Evolutionary conservation across 2,329 filamentous ascomycete genomes (phyloP), one percentile per base, ranked within the genome.

Genomic region (Alternaria triticina): DNA sequence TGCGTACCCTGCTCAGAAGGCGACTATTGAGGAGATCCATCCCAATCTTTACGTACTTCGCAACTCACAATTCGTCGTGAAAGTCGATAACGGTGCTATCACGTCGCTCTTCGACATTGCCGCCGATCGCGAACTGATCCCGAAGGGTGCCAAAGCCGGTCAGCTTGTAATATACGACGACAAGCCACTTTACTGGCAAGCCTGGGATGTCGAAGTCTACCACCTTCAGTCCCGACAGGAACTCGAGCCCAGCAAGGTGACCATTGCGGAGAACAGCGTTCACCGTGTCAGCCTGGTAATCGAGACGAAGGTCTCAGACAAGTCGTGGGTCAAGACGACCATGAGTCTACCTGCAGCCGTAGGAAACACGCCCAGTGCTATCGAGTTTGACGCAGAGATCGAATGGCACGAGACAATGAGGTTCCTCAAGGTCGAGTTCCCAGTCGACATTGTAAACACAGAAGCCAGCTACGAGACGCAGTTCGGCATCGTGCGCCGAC

Each of bases 381-480:
- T 98, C 15, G 91, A 96, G 68, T 89, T 95, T 67, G 86, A 89
- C 44, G 91, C 90, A 54, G 93, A 96, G 70, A 92, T 98, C n/a
- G 93, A 97, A 77, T 99, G 96, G 96, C 91, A 91, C 70, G 96
- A 99, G 80, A 93, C 89, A 12, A 97, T 96, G 91, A 97, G 96
- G 77, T 98, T 98, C 85, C 87, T 99, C 76, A 99, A 99, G 85
- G 95, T 98, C 54, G 96, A 99, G 79, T 99, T 99, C 82, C 95
- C 96, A 0, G 94, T 97, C 66, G 91, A 96, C 74, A 86, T 98
- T 67, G 88, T 89, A 70, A 97, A 95, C 81, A 97, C 91, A 0
- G 94, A 97, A 81, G 96, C 96, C 30, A 92, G 90, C 12, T 99
- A 99, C 79, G 96, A 99, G 81, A 97, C 93, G 8, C 94, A 97